phyloP scores from a whole-genome alignment of 306 rosid species.

The Begonia peltatifolia region DNA sequence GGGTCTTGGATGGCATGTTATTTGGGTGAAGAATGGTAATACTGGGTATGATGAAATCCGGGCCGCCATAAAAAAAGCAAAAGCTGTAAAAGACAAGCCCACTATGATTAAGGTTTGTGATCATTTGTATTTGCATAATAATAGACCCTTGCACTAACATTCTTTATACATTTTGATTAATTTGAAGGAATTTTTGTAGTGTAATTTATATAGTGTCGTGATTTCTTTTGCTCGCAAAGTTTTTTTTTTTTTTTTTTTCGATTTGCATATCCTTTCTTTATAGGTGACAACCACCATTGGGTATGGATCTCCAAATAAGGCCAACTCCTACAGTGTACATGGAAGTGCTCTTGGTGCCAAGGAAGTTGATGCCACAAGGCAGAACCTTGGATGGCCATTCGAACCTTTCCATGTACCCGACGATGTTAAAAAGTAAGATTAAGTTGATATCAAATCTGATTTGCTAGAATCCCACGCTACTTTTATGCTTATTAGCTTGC shows the following conservation, averaged over 20 bases:
- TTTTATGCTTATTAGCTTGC: conserved; percentile 3
- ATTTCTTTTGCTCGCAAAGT: conserved; percentile 3
- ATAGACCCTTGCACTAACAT: too few relatives aligned
- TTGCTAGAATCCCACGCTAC: conserved; percentile 6
- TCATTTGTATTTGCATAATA: too few relatives aligned
- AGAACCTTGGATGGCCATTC: conserved; percentile 85
- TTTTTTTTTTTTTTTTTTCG: neutral
- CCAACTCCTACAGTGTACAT: conserved; percentile 93
- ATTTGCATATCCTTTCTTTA: conserved; percentile 9
- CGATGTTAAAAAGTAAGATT: conserved; percentile 73
- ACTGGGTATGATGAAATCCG: conserved; percentile 87
- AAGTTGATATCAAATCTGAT: conserved; percentile 3
- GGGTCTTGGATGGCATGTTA: conserved; percentile 96
- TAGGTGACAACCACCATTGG: conserved; percentile 98
- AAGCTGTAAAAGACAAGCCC: conserved; percentile 79
- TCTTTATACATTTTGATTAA: too few relatives aligned
- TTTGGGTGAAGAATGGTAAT: conserved; percentile 99
- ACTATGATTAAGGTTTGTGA: conserved; percentile 78
- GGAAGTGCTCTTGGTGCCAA: conserved; percentile 97
- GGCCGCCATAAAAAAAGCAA: conserved; percentile 93
- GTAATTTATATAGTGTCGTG: too few relatives aligned
- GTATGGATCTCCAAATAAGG: conserved; percentile 95
- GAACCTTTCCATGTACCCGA: conserved; percentile 99
- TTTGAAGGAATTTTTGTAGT: too few relatives aligned
- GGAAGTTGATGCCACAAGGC: conserved; percentile 96